Evolutionary conservation across 352 stramenopile species (phyloP), one percentile per base, ranked within the genome.

Genomic region (Pythium vanterpoolii): DNA sequence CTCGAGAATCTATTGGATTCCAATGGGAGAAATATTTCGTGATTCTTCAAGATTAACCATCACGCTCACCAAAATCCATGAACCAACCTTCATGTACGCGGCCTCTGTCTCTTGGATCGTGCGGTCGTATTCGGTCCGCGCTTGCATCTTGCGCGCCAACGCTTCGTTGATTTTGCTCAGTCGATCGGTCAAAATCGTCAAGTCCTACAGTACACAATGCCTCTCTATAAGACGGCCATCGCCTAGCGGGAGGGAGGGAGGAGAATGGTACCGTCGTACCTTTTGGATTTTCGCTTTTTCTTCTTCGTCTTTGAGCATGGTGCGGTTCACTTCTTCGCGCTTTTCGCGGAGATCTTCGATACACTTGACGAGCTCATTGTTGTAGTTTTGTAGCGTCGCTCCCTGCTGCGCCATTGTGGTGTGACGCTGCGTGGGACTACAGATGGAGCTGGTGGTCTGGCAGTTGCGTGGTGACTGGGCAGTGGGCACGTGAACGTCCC

Each of bases 241-340:
- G n/a, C n/a, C n/a, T 11, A 36, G 31, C 31, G 31, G 31, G 31
- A 36, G 31, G 11, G 31, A 36, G 31, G 11, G 6, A 11, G 31
- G 11, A 36, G n/a, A n/a, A n/a, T n/a, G n/a, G n/a, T n/a, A n/a
- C n/a, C n/a, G n/a, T n/a, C n/a, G n/a, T n/a, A 83, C 84, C 72
- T 97, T 97, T 69, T 98, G 90, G 65, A 98, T 97, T 68, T 97
- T 97, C 55, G 88, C 86, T 70, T 97, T 97, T 64, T 97, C 91
- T 62, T 97, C 89, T 66, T 98, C 93, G 51, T 97, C 89, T 66
- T 97, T 96, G 60, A 97, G 79, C 73, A 98, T 98, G 36, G 87
- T 69, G 19, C 87, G 80, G 64, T 96, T 96, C 56, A 96, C 85
- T 67, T 96, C 88, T 62, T 97, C 89, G 27, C 90, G 83, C 73